Evolutionary conservation across 306 rosid genomes (phyloP).

Genomic region (Astragalus glycyphyllos): DNA sequence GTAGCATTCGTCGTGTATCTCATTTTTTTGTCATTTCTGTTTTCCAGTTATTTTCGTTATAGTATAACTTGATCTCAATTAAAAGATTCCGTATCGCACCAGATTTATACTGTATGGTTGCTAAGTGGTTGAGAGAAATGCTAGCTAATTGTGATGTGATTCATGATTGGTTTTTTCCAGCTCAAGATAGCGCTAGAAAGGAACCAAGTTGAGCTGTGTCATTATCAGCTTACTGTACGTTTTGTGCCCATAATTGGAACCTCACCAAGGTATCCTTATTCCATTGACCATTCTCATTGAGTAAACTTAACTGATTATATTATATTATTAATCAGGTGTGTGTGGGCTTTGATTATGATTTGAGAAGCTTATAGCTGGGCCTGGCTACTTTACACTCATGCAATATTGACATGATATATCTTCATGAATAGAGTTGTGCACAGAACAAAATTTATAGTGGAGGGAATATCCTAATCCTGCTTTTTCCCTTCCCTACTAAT

Average conservation of each 20-base stretch:
- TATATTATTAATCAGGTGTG: conserved; percentile 2
- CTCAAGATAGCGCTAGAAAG: conserved; percentile 33
- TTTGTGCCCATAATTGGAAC: conserved; percentile 48
- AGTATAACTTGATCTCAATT: no score
- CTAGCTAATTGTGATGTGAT: neutral
- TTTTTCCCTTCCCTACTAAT: conserved; percentile 41
- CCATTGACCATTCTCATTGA: conserved; percentile 44
- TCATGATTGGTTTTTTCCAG: conserved; percentile 32
- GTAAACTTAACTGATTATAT: conserved; percentile 18
- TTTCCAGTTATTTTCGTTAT: no score
- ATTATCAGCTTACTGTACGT: conserved; percentile 39
- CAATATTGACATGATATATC: conserved; percentile 39
- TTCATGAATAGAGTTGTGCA: conserved; percentile 44
- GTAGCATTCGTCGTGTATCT: no score
- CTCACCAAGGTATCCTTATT: conserved; percentile 49
- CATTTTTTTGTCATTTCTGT: no score
- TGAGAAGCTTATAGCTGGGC: conserved; percentile 30
- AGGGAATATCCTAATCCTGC: conserved; percentile 58
- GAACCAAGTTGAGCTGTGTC: conserved; percentile 42
- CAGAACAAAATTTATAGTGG: conserved; percentile 45
- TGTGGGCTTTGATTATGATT: conserved; percentile 48
- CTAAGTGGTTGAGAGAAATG: neutral
- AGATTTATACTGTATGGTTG: no score
- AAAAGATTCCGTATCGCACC: no score
- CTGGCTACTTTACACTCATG: conserved; percentile 47